phyloP scores from a whole-genome alignment of 2,329 filamentous ascomycete genomes.

The Graphilbum sp. region DNA sequence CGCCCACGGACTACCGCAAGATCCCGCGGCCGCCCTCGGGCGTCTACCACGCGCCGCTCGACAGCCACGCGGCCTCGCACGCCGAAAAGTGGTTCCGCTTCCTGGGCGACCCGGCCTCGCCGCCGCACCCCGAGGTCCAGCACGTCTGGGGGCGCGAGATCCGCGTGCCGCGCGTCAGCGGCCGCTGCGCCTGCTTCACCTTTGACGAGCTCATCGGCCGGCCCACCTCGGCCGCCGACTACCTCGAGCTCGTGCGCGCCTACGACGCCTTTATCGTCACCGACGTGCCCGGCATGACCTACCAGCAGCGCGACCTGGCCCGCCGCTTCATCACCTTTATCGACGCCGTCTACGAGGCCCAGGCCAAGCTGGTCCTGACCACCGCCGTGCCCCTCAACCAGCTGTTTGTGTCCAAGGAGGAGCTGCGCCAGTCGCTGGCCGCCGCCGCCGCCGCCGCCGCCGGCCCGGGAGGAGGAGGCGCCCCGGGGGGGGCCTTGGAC shows the following conservation, averaged over 20 bases:
- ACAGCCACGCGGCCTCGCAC: constrained; percentile 59
- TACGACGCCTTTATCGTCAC: constrained; percentile 91
- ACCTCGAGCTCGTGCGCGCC: constrained; percentile 74
- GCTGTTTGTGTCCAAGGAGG: constrained; percentile 64
- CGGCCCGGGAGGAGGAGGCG: not conserved
- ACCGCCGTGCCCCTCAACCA: constrained; percentile 71
- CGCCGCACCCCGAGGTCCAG: constrained; percentile 64
- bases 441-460: constrained; percentile 1
- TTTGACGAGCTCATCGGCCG: constrained; percentile 83
- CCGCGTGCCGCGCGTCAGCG: constrained; percentile 71
- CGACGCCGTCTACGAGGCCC: constrained; percentile 82
- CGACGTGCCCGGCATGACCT: constrained; percentile 81
- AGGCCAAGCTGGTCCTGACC: constrained; percentile 91
- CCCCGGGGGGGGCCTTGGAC: not conserved
- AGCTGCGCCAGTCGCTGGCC: constrained; percentile 43
- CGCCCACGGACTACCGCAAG: constrained; percentile 91
- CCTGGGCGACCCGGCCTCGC: constrained; percentile 68
- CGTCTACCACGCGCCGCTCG: constrained; percentile 84
- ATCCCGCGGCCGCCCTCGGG: constrained; percentile 84
- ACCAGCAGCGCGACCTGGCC: constrained; percentile 71
- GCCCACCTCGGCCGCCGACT: constrained; percentile 86
- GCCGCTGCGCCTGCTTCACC: constrained; percentile 75
- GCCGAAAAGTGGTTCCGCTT: constrained; percentile 93
- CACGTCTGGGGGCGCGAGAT: constrained; percentile 89
- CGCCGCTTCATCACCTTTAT: constrained; percentile 94